phyloP scores from a whole-genome alignment of 306 rosid species.

The Cicer pinnatifidum region DNA sequence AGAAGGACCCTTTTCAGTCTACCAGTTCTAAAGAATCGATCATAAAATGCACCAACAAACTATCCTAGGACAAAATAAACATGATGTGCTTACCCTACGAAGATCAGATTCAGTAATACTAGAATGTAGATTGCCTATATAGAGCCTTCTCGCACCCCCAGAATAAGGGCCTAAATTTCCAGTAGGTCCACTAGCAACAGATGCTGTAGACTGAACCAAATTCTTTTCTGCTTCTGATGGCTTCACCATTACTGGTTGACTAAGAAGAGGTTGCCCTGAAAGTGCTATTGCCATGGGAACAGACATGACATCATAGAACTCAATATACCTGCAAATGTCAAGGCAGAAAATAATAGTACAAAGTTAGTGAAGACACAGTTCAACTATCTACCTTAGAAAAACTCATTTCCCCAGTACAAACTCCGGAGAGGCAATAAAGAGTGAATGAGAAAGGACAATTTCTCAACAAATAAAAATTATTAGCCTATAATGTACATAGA shows the following conservation, averaged over 20 bases:
- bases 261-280: conserved; percentile 86
- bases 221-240: conserved; percentile 99
- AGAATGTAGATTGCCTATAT: conserved; percentile 91
- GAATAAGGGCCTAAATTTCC: conserved; percentile 86
- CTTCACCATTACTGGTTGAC: conserved; percentile 98
- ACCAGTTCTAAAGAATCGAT: conserved; percentile 32
- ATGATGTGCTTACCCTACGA: conserved; percentile 63
- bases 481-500: not conserved
- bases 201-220: conserved; percentile 80
- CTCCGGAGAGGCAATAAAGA: too few relatives aligned
- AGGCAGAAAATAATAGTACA: conserved; percentile 23
- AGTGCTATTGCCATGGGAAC: conserved; percentile 99
- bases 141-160: conserved; percentile 93
- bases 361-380: conserved; percentile 19
- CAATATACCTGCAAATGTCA: conserved; percentile 73
- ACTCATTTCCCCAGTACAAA: too few relatives aligned
- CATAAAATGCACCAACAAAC: conserved; percentile 31
- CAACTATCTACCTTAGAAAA: not conserved
- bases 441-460: too few relatives aligned
- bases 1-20: conserved; percentile 28
- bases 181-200: conserved; percentile 60
- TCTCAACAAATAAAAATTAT: too few relatives aligned
- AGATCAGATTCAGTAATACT: conserved; percentile 89
- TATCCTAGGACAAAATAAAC: conserved; percentile 25
- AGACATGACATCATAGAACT: conserved; percentile 93